Evolutionary conservation across 1,139 yeast genomes (phyloP), one percentile per base, ranked within the genome.

Genomic region (Groenewaldozyma sp.): DNA sequence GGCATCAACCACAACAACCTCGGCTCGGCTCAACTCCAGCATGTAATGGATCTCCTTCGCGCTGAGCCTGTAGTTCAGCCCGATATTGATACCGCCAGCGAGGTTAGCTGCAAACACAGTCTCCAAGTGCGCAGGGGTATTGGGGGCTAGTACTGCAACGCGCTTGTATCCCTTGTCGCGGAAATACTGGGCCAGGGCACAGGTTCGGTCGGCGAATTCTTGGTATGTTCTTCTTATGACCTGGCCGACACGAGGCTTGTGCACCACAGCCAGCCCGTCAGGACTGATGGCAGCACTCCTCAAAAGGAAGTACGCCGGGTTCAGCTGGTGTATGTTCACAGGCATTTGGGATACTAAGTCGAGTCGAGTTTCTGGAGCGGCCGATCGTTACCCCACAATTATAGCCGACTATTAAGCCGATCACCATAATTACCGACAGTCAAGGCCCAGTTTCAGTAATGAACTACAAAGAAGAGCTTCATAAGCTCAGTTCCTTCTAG

Each of bases 111-210:
- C 67, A 45, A 50, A 62, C 51, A 61, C 49, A 19, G 62, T 52
- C 40, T 62, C 66, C 24, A 62, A 51, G 38, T 60, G 62, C 40
- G 64, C 63, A 2, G 66, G 67, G n/a, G 66, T 62, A 47, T 62
- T 62, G 17, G 65, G 58, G 5, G 58, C 61, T 26, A 62, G 45
- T 24, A 62, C 52, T 7, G 65, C 65, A 14, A 62, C 53, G 21
- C 59, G 48, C 45, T 52, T 52, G 39, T 49, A 52, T 31, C 53
- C 52, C 24, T 52, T 43, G 34, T 44, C 35, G 38, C 51, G 48
- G 42, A 61, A 50, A 45, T 46, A 60, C 42, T 56, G 53, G 7
- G 66, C 64, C 28, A 62, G 49, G 14, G 52, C 49, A 32, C 50
- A 45, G 5, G 59, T 61, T 9, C 65, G 49, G 13, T 56, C 54